Evolutionary conservation across 108 stramenopile species (phyloP).

Genomic region (Skeletonema costatum): DNA sequence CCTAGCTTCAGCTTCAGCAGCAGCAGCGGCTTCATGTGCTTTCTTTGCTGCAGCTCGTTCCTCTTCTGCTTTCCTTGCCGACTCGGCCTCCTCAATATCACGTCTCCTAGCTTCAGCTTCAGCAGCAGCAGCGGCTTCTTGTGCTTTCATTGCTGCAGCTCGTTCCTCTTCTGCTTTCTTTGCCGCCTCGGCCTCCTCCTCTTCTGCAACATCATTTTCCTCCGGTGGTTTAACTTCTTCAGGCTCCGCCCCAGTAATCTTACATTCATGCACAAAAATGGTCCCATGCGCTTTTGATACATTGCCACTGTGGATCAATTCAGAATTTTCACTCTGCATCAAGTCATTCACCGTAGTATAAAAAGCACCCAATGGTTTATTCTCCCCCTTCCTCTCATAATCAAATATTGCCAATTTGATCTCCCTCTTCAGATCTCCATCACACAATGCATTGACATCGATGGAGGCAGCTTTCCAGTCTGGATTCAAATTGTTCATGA

Average conservation of each 20-base stretch:
- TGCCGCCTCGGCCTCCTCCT: too few relatives aligned
- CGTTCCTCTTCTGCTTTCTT: too few relatives aligned
- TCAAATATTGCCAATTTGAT: slow-evolving; percentile 78
- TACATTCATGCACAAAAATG: slow-evolving; percentile 27
- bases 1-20: too few relatives aligned
- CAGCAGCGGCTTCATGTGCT: too few relatives aligned
- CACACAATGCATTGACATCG: slow-evolving; percentile 75
- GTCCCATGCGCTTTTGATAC: slow-evolving; percentile 25
- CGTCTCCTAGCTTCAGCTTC: too few relatives aligned
- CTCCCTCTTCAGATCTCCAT: slow-evolving; percentile 73
- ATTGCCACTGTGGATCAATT: background rate
- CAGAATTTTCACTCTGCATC: slow-evolving; percentile 12
- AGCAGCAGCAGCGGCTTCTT: too few relatives aligned
- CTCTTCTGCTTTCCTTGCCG: too few relatives aligned
- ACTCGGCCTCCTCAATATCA: too few relatives aligned
- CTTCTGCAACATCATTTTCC: too few relatives aligned
- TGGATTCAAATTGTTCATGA: slow-evolving; percentile 68
- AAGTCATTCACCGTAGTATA: slow-evolving; percentile 56
- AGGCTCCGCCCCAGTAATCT: slow-evolving; percentile 27
- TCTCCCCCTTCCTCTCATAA: slow-evolving; percentile 65
- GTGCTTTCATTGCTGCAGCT: too few relatives aligned
- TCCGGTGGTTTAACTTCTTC: too few relatives aligned
- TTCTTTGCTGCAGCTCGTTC: too few relatives aligned
- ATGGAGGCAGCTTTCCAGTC: slow-evolving; percentile 66
- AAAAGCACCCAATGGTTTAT: slow-evolving; percentile 74